Base-by-base conservation (phyloP, 208 protist species). In the Crithidia sp. region DNA sequence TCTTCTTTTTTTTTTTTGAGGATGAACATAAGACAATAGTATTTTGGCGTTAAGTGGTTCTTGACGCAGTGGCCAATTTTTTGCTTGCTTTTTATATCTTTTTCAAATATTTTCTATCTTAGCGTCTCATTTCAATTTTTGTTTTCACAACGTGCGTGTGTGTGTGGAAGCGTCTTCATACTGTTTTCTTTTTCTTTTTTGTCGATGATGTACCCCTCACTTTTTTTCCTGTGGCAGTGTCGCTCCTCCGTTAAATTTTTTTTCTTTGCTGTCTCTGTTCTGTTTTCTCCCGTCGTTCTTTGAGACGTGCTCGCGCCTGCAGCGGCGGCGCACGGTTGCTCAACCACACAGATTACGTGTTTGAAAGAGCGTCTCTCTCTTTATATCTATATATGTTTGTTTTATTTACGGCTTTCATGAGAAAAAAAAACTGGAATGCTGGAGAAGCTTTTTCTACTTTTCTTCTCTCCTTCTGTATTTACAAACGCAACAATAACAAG, bases 1-100 rank as follows among this genome's bases (percentile, higher is more conserved):
- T 43, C 39, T 66, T 55, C n/a, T 66, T 13, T 54, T 54, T 66
- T 54, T 52, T 16, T 41, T 9, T 61, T 16, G 28, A 28, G 28
- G 28, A 28, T 28, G 28, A 28, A 28, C 28, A 28, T 28, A 28
- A 28, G 28, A 28, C 0, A 28, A 28, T 28, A 28, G 28, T 28
- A 28, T 28, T 28, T 28, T 28, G 28, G 28, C 28, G 28, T 28
- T 28, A 28, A 28, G 28, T 28, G 28, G 28, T 28, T 28, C 28
- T 28, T 28, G 28, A 28, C 28, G 28, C 28, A 28, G 52, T 6
- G 40, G 5, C 7, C 28, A 10, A 62, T 19, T 62, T 43, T 7
- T n/a, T 62, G 57, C 7, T n/a, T 7, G 7, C 19, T 7, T 45
- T 45, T 45, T 45, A 13, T 45, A 14, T 45, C 13, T 10, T 28